These are phyloP conservation scores for Fomitopsis serialis DNA, from an alignment of 768 basidiomycete species.

Conservation along the genomic window DNA sequence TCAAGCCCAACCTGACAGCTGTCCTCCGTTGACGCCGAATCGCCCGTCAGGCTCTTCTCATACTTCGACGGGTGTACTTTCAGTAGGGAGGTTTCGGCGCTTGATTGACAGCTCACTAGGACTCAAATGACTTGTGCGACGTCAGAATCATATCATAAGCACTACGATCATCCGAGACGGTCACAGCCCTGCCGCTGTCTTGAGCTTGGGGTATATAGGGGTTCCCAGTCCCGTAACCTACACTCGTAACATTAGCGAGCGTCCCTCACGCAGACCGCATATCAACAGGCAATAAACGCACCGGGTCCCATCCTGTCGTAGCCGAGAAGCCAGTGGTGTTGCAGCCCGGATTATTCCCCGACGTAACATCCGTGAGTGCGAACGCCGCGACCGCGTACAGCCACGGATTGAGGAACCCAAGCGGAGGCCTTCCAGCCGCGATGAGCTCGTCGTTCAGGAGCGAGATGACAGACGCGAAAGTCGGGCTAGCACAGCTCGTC, in stretches of 20 bases:
- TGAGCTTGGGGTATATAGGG: conserved; percentile 50
- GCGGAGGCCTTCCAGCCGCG: conserved; percentile 19
- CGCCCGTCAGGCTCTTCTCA: too few relatives aligned
- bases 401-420: conserved; percentile 34
- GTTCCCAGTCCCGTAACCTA: conserved; percentile 59
- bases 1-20: too few relatives aligned
- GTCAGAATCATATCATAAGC: too few relatives aligned
- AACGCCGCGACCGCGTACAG: conserved; percentile 21
- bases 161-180: too few relatives aligned
- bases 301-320: conserved; percentile 26
- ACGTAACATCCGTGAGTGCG: conserved; percentile 29
- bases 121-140: too few relatives aligned
- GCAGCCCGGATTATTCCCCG: conserved; percentile 28
- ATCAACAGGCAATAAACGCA: conserved; percentile 9
- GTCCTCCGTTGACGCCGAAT: too few relatives aligned
- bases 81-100: too few relatives aligned
- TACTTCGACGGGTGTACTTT: too few relatives aligned
- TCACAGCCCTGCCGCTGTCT: conserved; percentile 30
- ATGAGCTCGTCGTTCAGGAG: conserved; percentile 30
- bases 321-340: conserved; percentile 25
- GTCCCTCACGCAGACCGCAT: too few relatives aligned
- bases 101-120: too few relatives aligned
- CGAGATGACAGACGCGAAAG: conserved; percentile 27
- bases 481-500: conserved; percentile 29
- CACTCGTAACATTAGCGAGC: neutral